Evolutionary conservation across 2,329 filamentous ascomycete genomes (phyloP), one percentile per base, ranked within the genome.

Genomic region (Talaromyces sp.): DNA sequence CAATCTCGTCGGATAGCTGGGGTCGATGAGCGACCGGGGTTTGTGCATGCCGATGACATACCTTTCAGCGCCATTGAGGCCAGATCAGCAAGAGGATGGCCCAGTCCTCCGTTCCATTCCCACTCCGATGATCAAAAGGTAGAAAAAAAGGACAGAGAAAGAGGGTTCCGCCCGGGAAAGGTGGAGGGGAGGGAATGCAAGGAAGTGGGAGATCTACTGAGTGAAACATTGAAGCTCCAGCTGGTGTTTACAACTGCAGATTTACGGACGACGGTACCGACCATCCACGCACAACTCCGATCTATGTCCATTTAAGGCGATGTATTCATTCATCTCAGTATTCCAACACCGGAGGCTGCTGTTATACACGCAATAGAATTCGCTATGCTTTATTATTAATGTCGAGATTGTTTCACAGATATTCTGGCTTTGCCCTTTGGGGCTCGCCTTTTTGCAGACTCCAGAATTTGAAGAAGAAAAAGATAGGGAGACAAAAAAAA

Each of bases 1-100:
- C 33, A 14, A n/a, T 39, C 36, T 20, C 45, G 41, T 47, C 44
- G 49, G 14, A 17, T 51, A 20, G 43, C 41, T 22, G 42, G 19
- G 45, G 27, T n/a, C n/a, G n/a, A 36, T 27, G 48, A 35, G 51
- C 47, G 35, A 30, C 36, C 43, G 47, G 27, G 32, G n/a, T n/a
- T 35, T 17, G 33, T 24, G 16, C 17, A 14, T 45, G 20, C 24
- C 8, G 8, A 6, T 32, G 7, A 68, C 71, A 70, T 60, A 75
- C 72, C 68, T 72, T 75, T 74, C 43, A 75, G 61, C 47, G 71
- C 71, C 73, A 75, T 75, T 60, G 30, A 46, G 19, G 11, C 32
- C 19, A 46, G 43, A 36, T 46, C 43, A 46, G 22, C 16, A 24
- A 39, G 35, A 22, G 4, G 14, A 39, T 17, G 9, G 6, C 16